Base-by-base conservation (phyloP, 768 basidiomycete genomes). In the Roridomyces roridus region DNA sequence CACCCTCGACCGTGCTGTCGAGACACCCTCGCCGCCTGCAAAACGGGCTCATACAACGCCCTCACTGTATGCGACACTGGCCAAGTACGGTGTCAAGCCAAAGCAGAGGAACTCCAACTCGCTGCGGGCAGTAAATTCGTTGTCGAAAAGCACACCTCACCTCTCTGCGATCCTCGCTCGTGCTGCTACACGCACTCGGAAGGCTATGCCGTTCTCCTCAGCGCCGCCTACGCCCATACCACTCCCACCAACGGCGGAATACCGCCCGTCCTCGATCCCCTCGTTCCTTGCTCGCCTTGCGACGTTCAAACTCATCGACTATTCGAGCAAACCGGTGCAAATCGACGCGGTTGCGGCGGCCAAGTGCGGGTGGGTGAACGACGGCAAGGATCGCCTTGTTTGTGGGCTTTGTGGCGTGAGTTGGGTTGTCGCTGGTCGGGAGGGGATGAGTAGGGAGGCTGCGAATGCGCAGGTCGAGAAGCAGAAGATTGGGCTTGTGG, bases 351-450 rank as follows among this genome's bases (percentile, higher is more conserved):
- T 93, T 14, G 86, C 91, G 17, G 91, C 92, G 3, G 79, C 91
- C 0, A 90, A 84, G 69, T 91, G 89, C 66, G 92, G 92, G 2
- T 94, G 92, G 92, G 75, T 82, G 21, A 94, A 94, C 59, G 86
- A 92, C 47, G 89, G 90, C 39, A 92, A 90, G 70, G 91, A 93
- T 55, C 78, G 91, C 43, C 71, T 93, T 18, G 79, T 88, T 3
- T 93, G 91, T 64, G 85, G 85, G 3, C 71, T 92, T 17, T 93
- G 91, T 64, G 76, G 74, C 52, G 78, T 80, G 11, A 88, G 88
- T 28, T 93, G 91, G 91, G 86, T 91, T 6, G 78, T 92, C 15
- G 85, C 77, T 5, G 81, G 85, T 26, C 80, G 83, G 48, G 85
- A 87, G 40, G 86, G 90, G n/a, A 82, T 93, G 84, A 80, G 66